A percentile compares a stretch with the other conserved stretches of the same genome.
Conservation (phyloP, 1,139 yeast species). For the Casaregolazyma suthepensis region DNA sequence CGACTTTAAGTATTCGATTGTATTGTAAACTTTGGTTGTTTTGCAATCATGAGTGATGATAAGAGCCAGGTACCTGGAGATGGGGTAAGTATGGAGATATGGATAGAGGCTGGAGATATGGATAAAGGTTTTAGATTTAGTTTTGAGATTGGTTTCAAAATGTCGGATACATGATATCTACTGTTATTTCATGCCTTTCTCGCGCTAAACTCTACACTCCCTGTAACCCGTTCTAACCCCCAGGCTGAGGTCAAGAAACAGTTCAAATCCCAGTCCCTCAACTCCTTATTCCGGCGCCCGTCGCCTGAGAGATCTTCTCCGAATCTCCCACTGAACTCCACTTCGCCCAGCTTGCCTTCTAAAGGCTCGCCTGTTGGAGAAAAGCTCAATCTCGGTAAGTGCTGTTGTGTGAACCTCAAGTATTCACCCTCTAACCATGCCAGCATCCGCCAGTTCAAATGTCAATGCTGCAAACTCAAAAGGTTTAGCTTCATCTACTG, state of each 20-base stretch:
- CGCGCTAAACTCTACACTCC: neutral
- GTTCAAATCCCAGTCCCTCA: slow-evolving; percentile 36
- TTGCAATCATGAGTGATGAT: neutral
- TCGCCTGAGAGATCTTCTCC: slow-evolving; percentile 7
- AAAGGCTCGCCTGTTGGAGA: slow-evolving; percentile 15
- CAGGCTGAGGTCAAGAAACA: slow-evolving; percentile 22
- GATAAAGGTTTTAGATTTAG: too few relatives aligned
- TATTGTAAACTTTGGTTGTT: neutral
- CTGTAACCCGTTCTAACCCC: neutral
- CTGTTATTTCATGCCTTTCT: neutral
- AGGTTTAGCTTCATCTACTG: slow-evolving; percentile 30
- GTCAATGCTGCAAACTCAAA: slow-evolving; percentile 18
- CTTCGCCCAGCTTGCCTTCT: slow-evolving; percentile 11
- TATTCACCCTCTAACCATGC: slow-evolving; percentile 8
- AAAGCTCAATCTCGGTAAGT: slow-evolving; percentile 15
- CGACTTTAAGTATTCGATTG: neutral
- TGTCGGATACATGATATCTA: too few relatives aligned
- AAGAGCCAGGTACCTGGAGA: neutral
- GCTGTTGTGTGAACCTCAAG: neutral
- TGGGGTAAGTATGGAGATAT: neutral
- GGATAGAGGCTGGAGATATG: neutral
- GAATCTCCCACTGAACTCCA: slow-evolving; percentile 5
- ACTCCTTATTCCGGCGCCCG: slow-evolving; percentile 29
- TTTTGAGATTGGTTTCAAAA: too few relatives aligned
- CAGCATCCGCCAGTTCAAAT: slow-evolving; percentile 10